Percentiles rank a stretch among this genome's conserved stretches.
phyloP scores from a whole-genome alignment of 495 filamentous ascomycete genomes.

The Podospora bellae-mahoneyi region DNA sequence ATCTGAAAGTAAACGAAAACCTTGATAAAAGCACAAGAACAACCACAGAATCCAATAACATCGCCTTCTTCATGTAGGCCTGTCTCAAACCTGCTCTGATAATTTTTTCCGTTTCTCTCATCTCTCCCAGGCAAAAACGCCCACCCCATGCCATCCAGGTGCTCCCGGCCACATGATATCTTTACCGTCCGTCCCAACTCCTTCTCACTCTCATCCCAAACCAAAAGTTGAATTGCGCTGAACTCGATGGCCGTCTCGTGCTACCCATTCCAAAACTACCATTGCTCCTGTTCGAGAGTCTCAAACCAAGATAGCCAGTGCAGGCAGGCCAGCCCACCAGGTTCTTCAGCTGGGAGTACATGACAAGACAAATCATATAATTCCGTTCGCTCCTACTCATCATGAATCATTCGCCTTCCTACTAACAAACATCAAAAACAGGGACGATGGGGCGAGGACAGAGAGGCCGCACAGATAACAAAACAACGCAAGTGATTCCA shows the following conservation, averaged over 20 bases:
- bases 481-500: constrained; percentile 26
- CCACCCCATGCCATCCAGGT: not conserved
- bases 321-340: too few relatives aligned
- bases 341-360: not conserved
- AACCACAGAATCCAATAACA: not conserved
- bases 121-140: not conserved
- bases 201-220: not conserved
- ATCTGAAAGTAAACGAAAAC: not conserved
- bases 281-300: not conserved
- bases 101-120: not conserved
- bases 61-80: too few relatives aligned
- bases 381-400: not conserved
- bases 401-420: not conserved
- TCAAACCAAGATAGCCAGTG: too few relatives aligned
- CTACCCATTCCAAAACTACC: not conserved
- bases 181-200: not conserved
- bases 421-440: constrained; percentile 20
- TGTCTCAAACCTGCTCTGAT: not conserved
- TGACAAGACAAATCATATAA: not conserved
- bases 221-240: too few relatives aligned
- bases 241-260: not conserved
- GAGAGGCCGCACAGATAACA: constrained; percentile 32
- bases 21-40: not conserved
- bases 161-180: not conserved
- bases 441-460: constrained; percentile 33